Evolutionary conservation across 352 stramenopile species (phyloP).

Genomic region (Globisporangium parvum): DNA sequence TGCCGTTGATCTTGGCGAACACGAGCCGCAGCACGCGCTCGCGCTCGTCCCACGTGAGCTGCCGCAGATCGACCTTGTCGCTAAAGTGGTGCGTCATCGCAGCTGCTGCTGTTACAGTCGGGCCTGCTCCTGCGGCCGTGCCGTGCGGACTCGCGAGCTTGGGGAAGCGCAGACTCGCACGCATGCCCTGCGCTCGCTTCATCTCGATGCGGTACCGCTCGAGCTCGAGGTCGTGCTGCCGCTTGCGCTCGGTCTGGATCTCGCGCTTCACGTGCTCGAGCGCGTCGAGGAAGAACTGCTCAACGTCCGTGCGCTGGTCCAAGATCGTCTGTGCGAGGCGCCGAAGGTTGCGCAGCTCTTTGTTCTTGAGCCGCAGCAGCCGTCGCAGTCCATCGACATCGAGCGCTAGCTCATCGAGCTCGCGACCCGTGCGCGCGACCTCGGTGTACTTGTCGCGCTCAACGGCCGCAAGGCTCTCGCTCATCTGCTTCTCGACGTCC

Average conservation of each 20-base stretch:
- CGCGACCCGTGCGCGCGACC: constrained; percentile 38
- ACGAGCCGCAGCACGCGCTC: constrained; percentile 90
- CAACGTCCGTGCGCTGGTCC: constrained; percentile 86
- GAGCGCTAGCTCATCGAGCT: constrained; percentile 80
- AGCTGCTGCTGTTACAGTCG: not conserved
- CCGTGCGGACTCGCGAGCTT: constrained; percentile 25
- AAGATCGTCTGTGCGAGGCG: constrained; percentile 88
- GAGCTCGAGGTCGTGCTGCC: constrained; percentile 35
- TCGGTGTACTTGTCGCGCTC: constrained; percentile 58
- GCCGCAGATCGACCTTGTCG: constrained; percentile 82
- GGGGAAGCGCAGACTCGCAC: constrained; percentile 36
- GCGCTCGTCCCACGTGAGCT: constrained; percentile 88
- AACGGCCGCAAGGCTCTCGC: constrained; percentile 52
- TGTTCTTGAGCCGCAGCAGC: constrained; percentile 90
- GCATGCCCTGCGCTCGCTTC: constrained; percentile 32
- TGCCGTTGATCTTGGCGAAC: constrained; percentile 92
- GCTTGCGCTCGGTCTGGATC: constrained; percentile 48
- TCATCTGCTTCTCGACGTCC: constrained; percentile 73
- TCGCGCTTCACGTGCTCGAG: constrained; percentile 85
- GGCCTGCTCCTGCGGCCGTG: not conserved
- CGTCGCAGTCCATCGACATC: constrained; percentile 83
- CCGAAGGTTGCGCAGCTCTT: constrained; percentile 88
- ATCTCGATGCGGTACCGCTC: constrained; percentile 52
- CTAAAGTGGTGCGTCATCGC: constrained; percentile 25
- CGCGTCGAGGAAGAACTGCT: constrained; percentile 92